These are phyloP conservation scores for Caulochytrium protostelioides DNA, from an alignment of 371 early-diverging fungal genomes.

Conservation along the genomic window DNA sequence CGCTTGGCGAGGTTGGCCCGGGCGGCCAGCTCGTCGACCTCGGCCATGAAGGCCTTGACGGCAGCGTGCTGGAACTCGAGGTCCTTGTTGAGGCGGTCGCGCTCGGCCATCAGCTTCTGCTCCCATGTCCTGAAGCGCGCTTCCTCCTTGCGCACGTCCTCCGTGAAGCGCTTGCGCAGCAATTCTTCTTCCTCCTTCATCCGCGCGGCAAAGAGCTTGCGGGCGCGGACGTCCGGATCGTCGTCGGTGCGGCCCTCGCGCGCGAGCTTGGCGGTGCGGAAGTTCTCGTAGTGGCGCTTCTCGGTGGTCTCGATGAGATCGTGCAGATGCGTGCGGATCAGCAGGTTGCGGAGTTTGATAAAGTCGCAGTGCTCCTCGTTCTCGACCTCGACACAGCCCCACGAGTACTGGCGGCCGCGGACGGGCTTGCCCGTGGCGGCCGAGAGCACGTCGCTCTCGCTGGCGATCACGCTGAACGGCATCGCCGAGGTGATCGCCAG, in stretches of 20 bases:
- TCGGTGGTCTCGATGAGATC: conserved; percentile 76
- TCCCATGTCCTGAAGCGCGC: conserved; percentile 91
- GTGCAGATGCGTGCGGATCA: conserved; percentile 81
- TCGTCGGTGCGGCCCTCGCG: conserved; percentile 19
- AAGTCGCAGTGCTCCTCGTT: conserved; percentile 82
- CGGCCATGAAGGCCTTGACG: conserved; percentile 67
- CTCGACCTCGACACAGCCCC: conserved; percentile 87
- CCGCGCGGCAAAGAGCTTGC: conserved; percentile 49
- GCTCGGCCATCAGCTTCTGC: conserved; percentile 81
- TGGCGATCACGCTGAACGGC: conserved; percentile 91
- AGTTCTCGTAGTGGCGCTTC: conserved; percentile 78
- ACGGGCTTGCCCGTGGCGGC: conserved; percentile 46
- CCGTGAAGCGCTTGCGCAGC: conserved; percentile 75
- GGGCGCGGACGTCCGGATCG: conserved; percentile 47
- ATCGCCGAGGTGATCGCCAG: conserved; percentile 62
- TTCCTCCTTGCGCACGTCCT: conserved; percentile 85
- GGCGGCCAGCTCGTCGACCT: conserved; percentile 37
- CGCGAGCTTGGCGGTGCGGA: conserved; percentile 60
- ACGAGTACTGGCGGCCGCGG: conserved; percentile 75
- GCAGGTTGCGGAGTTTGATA: conserved; percentile 71
- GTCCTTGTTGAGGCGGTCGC: conserved; percentile 85
- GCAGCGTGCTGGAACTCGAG: conserved; percentile 72
- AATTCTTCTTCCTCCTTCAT: conserved; percentile 87
- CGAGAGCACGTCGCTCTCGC: conserved; percentile 59
- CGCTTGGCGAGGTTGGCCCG: conserved; percentile 5